Conservation (phyloP, 1,139 yeast species). For the Scheffersomyces segobiensis region DNA sequence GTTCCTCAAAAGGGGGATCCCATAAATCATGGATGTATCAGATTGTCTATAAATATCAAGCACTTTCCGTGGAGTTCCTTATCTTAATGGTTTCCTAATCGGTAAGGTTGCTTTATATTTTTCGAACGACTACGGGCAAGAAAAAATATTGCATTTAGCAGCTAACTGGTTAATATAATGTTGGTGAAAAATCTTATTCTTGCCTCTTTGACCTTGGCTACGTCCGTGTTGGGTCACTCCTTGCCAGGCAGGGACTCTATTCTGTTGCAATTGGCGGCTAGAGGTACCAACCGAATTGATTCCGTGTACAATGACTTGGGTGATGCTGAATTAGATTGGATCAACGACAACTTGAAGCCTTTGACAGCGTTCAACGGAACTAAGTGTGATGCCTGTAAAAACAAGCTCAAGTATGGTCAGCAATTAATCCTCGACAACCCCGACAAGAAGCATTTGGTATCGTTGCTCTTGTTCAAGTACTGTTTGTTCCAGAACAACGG, state of each 20-base stretch:
- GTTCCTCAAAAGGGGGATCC: neutral
- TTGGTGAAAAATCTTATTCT: neutral
- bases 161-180: neutral
- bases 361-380: constrained; percentile 32
- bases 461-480: constrained; percentile 36
- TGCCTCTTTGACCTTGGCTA: neutral
- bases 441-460: constrained; percentile 35
- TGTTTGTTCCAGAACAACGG: constrained; percentile 33
- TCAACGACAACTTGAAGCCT: constrained; percentile 25
- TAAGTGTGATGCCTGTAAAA: constrained; percentile 37
- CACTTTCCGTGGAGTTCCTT: neutral
- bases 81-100: neutral
- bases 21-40: neutral
- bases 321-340: constrained; percentile 30
- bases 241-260: constrained; percentile 20
- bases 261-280: constrained; percentile 15
- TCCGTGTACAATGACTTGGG: constrained; percentile 24
- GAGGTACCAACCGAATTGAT: constrained; percentile 23
- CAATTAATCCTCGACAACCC: constrained; percentile 29
- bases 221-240: constrained; percentile 13
- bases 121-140: neutral
- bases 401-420: constrained; percentile 34
- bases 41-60: neutral
- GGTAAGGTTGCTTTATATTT: neutral
- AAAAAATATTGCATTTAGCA: neutral